A percentile compares a stretch with the other conserved stretches of the same genome.
Evolutionary conservation across 2,329 filamentous ascomycete species (phyloP).

Genomic region (Apiospora koreana): DNA sequence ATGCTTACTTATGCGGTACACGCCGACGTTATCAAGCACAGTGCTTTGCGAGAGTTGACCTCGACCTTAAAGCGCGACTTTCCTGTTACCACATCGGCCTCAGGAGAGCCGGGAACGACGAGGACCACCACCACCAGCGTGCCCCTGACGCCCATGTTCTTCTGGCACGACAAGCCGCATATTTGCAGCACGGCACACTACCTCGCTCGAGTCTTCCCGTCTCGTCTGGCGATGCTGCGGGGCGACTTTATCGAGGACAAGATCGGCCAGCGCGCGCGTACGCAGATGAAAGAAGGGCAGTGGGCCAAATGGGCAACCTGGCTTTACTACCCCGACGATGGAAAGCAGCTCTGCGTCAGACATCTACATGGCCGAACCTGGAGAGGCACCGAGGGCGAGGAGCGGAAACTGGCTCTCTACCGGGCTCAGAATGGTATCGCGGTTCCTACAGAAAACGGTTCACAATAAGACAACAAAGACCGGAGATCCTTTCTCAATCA

Average conservation of each 20-base stretch:
- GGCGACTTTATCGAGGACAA: conserved; percentile 60
- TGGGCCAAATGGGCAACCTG: conserved; percentile 57
- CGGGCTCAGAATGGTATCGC: neutral
- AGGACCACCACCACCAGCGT: conserved; percentile 24
- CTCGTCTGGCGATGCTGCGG: conserved; percentile 48
- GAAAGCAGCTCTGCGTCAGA: conserved; percentile 45
- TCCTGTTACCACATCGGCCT: conserved; percentile 10
- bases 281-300: conserved; percentile 55
- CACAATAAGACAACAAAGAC: too few species aligned
- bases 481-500: neutral
- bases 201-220: conserved; percentile 49
- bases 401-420: conserved; percentile 12
- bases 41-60: conserved; percentile 43
- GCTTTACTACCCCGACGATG: conserved; percentile 54
- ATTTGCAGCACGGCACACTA: conserved; percentile 52
- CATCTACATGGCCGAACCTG: conserved; percentile 55
- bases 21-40: conserved; percentile 44
- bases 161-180: conserved; percentile 62
- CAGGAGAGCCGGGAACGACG: neutral
- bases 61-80: conserved; percentile 44
- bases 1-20: conserved; percentile 53
- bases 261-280: conserved; percentile 54
- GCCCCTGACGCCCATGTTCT: conserved; percentile 56
- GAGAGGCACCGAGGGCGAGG: conserved; percentile 40
- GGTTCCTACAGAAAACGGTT: neutral